Base-by-base conservation (phyloP, 768 basidiomycete species). In the Amanita pseudoporphyria region DNA sequence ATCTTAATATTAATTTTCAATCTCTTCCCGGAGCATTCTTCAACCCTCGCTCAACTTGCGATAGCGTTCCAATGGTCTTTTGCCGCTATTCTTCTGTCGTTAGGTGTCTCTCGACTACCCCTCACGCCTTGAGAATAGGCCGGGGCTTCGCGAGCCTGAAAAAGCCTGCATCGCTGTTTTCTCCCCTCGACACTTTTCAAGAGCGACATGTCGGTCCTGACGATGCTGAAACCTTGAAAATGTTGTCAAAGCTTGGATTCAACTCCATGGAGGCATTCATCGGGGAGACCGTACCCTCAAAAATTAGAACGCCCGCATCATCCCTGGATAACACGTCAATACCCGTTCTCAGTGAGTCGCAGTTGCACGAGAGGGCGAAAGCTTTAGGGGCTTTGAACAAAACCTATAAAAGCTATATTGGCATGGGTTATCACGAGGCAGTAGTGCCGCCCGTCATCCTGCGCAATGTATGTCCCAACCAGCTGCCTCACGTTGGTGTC, bases 391-490 rank as follows among this genome's bases (percentile, higher is more conserved):
- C 62, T 13, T 72, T 78, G 62, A 98, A 99, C 67, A 79, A 84
- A 66, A 70, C 78, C 5, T 86, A 85, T 65, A 88, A 84, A 72
- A 94, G 83, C 60, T 98, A 92, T 65, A 99, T 98, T 61, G 96
- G 96, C 31, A 92, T 97, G 91, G 95, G 96, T 7, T 99, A 96
- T 67, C 89, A 94, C 62, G 83, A 83, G 56, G 91, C 93, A 3
- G 89, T 95, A 40, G 88, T 95, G 4, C 94, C 94, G n/a, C 87
- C 89, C 6, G 91, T 96, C 44, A 91, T 96, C 65, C 73, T 95
- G 58, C 84, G 94, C 54, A 96, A 95, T 55, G 90, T 92, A 51
- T 45, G 63, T 58, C 18, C 38, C 28, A 13, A 18, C 18, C 28
- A 42, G 37, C 45, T 28, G 10, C 12, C 45, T 37, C 26, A 14